Evolutionary conservation across 2,329 filamentous ascomycete species (phyloP).

Genomic region (Penicillium psychrosexuale): DNA sequence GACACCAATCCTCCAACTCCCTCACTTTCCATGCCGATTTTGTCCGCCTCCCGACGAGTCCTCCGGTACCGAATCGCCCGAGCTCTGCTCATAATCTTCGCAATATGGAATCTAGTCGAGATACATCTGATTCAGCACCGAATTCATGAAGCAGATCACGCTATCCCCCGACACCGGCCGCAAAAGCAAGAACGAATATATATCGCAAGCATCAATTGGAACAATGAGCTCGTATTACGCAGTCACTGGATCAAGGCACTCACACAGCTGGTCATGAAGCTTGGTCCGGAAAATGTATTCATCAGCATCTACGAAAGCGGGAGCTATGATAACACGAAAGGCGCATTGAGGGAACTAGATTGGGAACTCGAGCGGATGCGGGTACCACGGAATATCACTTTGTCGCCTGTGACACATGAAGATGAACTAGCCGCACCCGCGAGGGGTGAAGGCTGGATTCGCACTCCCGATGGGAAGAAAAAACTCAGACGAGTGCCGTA

Average conservation of each 20-base stretch:
- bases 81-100: constrained; percentile 16
- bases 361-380: constrained; percentile 50
- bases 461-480: constrained; percentile 52
- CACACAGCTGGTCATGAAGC: constrained; percentile 52
- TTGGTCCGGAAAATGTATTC: constrained; percentile 65
- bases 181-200: constrained; percentile 49
- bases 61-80: constrained; percentile 19
- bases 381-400: constrained; percentile 54
- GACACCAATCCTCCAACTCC: not conserved
- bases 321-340: constrained; percentile 67
- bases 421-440: constrained; percentile 52
- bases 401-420: constrained; percentile 58
- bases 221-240: constrained; percentile 59
- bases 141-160: constrained; percentile 12
- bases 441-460: constrained; percentile 59
- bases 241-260: constrained; percentile 63
- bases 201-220: constrained; percentile 69
- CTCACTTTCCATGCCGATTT: constrained; percentile 14
- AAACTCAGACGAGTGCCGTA: constrained; percentile 67
- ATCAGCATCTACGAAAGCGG: constrained; percentile 67
- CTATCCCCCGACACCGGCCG: constrained; percentile 9
- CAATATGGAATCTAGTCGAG: constrained; percentile 22
- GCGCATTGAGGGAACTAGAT: constrained; percentile 57
- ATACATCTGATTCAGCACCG: constrained; percentile 17
- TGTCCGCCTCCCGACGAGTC: constrained; percentile 11